phyloP scores from a whole-genome alignment of 2,329 filamentous ascomycete genomes.

The Exophiala sp. region DNA sequence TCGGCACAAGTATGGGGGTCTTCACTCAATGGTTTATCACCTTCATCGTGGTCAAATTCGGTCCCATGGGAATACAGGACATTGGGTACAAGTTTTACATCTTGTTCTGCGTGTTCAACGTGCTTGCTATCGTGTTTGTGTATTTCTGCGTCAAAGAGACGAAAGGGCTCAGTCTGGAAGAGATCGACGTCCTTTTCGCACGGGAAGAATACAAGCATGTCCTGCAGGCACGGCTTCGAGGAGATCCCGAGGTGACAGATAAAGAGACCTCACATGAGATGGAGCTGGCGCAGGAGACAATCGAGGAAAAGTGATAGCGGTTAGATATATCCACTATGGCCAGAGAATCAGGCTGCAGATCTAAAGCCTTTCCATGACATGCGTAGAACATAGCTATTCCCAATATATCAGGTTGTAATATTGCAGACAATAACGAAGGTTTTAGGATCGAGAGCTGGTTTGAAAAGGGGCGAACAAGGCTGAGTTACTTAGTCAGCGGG shows the following conservation, averaged over 20 bases:
- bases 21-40: slow-evolving; percentile 44
- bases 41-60: slow-evolving; percentile 23
- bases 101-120: slow-evolving; percentile 43
- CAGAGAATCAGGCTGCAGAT: too few species aligned
- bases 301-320: slow-evolving; percentile 4
- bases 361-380: too few species aligned
- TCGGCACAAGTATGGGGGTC: slow-evolving; percentile 50
- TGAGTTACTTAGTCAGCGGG: too few species aligned
- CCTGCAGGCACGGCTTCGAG: slow-evolving; percentile 14
- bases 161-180: slow-evolving; percentile 52
- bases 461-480: too few species aligned
- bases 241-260: slow-evolving; percentile 11
- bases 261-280: slow-evolving; percentile 3
- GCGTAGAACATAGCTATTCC: too few species aligned
- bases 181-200: slow-evolving; percentile 54
- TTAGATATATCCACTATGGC: too few species aligned
- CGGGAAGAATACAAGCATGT: slow-evolving; percentile 19
- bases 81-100: slow-evolving; percentile 48
- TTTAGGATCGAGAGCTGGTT: too few species aligned
- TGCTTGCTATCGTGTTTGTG: slow-evolving; percentile 49
- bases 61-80: slow-evolving; percentile 17
- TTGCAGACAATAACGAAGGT: too few species aligned
- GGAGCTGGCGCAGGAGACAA: slow-evolving; percentile 3
- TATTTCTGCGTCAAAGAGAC: slow-evolving; percentile 56
- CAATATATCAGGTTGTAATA: too few species aligned